These are phyloP conservation scores for Nannochloris sp. DNA, from an alignment of 139 green algal genomes.

Conservation along the genomic window DNA sequence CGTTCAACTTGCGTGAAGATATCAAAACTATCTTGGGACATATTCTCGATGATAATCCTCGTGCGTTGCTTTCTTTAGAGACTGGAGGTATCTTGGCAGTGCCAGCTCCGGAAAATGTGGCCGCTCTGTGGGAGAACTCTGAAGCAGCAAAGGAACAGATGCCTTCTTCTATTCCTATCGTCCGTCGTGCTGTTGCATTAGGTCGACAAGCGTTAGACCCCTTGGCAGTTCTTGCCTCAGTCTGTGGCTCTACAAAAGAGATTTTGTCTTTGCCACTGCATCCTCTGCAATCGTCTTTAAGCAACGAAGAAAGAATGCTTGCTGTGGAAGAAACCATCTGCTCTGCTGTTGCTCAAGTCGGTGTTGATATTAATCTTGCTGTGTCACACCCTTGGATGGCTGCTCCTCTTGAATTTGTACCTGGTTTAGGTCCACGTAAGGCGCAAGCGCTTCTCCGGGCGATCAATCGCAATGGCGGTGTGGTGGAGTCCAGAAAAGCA, in stretches of 20 bases:
- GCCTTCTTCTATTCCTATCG: conserved; percentile 40
- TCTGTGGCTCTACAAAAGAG: conserved; percentile 41
- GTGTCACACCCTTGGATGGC: conserved; percentile 59
- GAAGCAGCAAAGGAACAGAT: conserved; percentile 55
- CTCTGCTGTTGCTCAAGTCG: conserved; percentile 53
- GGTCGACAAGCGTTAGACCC: conserved; percentile 73
- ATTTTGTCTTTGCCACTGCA: conserved; percentile 37
- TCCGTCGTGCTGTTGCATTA: conserved; percentile 76
- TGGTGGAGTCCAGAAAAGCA: conserved; percentile 17
- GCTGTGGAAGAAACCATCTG: conserved; percentile 44
- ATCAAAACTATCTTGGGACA: conserved; percentile 45
- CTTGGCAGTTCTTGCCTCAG: conserved; percentile 63
- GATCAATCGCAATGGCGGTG: conserved; percentile 14
- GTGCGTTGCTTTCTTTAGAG: conserved; percentile 19
- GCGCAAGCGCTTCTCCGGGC: conserved; percentile 54
- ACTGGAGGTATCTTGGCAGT: conserved; percentile 47
- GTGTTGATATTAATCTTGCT: conserved; percentile 79
- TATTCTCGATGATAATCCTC: conserved; percentile 48
- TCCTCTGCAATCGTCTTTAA: conserved; percentile 43
- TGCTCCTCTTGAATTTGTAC: conserved; percentile 68
- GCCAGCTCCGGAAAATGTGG: conserved; percentile 61
- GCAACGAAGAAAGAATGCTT: conserved; percentile 38
- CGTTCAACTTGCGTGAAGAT: conserved; percentile 52
- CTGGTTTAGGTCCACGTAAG: conserved; percentile 83
- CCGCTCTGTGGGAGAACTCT: conserved; percentile 70